Conservation (phyloP, 768 basidiomycete species). For the Tephrocybe rancida region DNA sequence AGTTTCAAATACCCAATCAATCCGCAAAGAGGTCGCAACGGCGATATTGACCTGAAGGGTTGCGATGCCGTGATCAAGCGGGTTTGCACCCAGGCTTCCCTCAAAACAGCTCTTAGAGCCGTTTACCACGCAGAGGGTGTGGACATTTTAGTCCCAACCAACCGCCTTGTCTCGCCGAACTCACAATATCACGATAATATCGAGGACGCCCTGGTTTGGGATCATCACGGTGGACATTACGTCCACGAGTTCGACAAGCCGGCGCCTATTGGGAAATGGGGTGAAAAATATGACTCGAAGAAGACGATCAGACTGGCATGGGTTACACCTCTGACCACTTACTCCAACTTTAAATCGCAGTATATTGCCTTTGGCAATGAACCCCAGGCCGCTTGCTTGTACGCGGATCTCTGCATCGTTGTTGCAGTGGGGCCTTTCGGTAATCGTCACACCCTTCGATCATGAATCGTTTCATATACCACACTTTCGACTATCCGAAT, state of each 20-base stretch:
- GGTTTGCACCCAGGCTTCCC: slow-evolving; percentile 18
- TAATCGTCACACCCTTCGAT: too few relatives aligned
- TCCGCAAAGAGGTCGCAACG: background rate
- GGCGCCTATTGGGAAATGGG: background rate
- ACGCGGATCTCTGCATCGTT: slow-evolving; percentile 24
- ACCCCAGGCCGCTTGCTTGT: slow-evolving; percentile 14
- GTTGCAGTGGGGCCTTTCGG: slow-evolving; percentile 17
- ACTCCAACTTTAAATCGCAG: slow-evolving; percentile 4
- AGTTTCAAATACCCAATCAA: slow-evolving; percentile 36
- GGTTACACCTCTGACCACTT: slow-evolving; percentile 14
- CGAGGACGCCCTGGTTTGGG: background rate
- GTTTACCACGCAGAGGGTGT: slow-evolving; percentile 17
- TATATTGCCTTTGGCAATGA: slow-evolving; percentile 29
- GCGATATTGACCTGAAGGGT: slow-evolving; percentile 27
- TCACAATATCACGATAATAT: background rate
- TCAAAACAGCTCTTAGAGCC: slow-evolving; percentile 21
- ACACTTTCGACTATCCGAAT: too few relatives aligned
- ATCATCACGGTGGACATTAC: background rate
- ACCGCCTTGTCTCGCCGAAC: background rate
- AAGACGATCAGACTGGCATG: slow-evolving; percentile 7
- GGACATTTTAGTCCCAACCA: background rate
- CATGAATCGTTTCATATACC: too few relatives aligned
- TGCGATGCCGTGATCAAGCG: slow-evolving; percentile 25
- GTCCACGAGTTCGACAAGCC: slow-evolving; percentile 4
- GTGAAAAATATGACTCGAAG: background rate